Evolutionary conservation across 805 yeast species (phyloP), one percentile per base, ranked within the genome.

Genomic region (Candida koratica): DNA sequence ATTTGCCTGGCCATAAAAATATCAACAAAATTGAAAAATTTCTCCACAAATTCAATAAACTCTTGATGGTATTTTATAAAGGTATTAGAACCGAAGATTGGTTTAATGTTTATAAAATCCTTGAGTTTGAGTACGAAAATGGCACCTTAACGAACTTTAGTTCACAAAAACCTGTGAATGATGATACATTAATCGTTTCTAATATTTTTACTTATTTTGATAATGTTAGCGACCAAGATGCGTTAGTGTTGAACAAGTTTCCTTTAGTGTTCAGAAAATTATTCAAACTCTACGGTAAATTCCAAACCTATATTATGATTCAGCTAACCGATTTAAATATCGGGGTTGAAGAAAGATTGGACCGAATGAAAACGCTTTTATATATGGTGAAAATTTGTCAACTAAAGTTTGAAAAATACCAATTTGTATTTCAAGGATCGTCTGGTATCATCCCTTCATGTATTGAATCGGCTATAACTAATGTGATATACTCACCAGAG

Each of bases 401-500:
- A 38, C 58, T 81, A 46, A 78, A 85, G 52, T 88, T 87, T 89
- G 48, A 51, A 30, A 67, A 58, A n/a, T 57, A 53, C 27, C 67
- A 56, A 34, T 63, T 67, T 40, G 61, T 61, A 1, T 61, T 61
- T 36, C 71, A 69, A 26, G 65, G 69, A 3, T 17, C 22, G 7
- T 15, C 13, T 12, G 55, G 49, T 4, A 46, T 51, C 14, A 53
- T 89, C 13, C 96, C 97, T 4, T 83, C 95, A 1, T 81, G 88
- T 53, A 69, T 90, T 37, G 97, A 90, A 56, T 69, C 88, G 3
- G 85, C 93, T 10, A 64, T 89, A 23, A 67, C 75, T 0, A 76
- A 83, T 46, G 86, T 88, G 1, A 72, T 89, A 12, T 64, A 85
- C 20, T 70, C 90, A 1, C 96, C 96, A 0, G 93, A 84, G 51